Base-by-base conservation (phyloP, 345 rosid genomes). In the Arabidopsis suecica region DNA sequence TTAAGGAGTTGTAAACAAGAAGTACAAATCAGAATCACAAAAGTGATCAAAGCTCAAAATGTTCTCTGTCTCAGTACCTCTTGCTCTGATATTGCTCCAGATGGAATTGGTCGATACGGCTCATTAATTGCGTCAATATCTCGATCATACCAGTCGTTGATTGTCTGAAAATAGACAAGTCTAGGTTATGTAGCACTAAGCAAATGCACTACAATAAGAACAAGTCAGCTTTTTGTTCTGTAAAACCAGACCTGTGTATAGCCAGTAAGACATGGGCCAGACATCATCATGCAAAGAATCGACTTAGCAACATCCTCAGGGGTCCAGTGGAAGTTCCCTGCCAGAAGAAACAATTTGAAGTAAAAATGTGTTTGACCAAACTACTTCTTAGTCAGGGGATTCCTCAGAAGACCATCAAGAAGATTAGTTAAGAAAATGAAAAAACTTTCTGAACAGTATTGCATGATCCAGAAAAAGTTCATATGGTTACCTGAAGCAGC, bases 21-120 rank as follows among this genome's bases (percentile, higher is more conserved):
- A 62, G 13, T 23, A 49, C 8, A 69, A 34, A 62, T 38, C 28
- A 75, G 16, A 50, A 59, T 20, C 40, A 50, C 40, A 23, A 9
- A 60, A 41, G 0, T 11, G 4, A 32, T 12, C 37, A 50, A 58
- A 40, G 28, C 12, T 73, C 33, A 49, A 10, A 20, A 37, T 51
- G 38, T 20, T 34, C 36, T 34, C 30, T 64, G 45, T 48, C n/a
- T 45, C 40, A 48, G 57, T 67, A 61, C 97, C 97, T 92, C 99
- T 68, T 81, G 84, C 86, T 92, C 97, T 58, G 96, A 87, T 71
- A 95, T 90, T 51, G 88, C 97, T 41, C 97, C 97, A 2, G 97
- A 95, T 65, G 97, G 97, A 66, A 95, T 95, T 7, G 97, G 99
- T 55, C 97, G 97, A 77, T 95, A 95, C 55, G 99, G 97, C 80